Evolutionary conservation across 345 rosid species (phyloP).

Genomic region (Bruguiera sexangula): DNA sequence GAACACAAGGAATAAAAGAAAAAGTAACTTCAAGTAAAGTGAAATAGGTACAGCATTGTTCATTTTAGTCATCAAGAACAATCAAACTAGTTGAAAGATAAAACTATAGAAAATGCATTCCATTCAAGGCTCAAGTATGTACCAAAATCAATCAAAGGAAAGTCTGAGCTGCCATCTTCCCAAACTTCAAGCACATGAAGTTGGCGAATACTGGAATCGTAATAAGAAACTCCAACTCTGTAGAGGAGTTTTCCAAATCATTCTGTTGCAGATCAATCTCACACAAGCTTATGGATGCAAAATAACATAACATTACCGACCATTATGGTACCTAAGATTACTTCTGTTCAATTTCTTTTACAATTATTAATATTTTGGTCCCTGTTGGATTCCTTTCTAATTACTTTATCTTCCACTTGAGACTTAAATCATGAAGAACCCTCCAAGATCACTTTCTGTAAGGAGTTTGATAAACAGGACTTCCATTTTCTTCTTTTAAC

Average conservation of each 20-base stretch:
- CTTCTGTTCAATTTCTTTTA: too few species aligned
- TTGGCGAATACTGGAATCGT: conserved; percentile 74
- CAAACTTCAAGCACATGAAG: conserved; percentile 89
- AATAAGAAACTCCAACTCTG: conserved; percentile 90
- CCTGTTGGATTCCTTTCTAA: not conserved
- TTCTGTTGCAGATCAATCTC: not conserved
- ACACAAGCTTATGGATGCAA: not conserved
- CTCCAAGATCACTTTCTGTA: not conserved
- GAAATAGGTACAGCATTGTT: not conserved
- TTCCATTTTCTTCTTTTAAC: not conserved
- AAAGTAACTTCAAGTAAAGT: not conserved
- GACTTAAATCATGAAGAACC: not conserved
- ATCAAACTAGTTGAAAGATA: not conserved
- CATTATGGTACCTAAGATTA: too few species aligned
- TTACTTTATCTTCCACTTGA: not conserved
- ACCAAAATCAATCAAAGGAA: conserved; percentile 81
- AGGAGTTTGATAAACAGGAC: not conserved
- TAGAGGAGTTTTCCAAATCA: not conserved
- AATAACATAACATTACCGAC: not conserved
- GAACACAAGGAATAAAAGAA: not conserved
- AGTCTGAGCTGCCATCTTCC: conserved; percentile 78
- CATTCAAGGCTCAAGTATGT: conserved; percentile 19
- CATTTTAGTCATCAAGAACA: not conserved
- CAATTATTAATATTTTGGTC: not conserved
- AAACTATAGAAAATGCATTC: conserved; percentile 1